A percentile compares a stretch with the other conserved stretches of the same genome.
These are phyloP conservation scores for Zygosaccharomyces siamensis DNA, from an alignment of 805 yeast species.

Conservation along the genomic window DNA sequence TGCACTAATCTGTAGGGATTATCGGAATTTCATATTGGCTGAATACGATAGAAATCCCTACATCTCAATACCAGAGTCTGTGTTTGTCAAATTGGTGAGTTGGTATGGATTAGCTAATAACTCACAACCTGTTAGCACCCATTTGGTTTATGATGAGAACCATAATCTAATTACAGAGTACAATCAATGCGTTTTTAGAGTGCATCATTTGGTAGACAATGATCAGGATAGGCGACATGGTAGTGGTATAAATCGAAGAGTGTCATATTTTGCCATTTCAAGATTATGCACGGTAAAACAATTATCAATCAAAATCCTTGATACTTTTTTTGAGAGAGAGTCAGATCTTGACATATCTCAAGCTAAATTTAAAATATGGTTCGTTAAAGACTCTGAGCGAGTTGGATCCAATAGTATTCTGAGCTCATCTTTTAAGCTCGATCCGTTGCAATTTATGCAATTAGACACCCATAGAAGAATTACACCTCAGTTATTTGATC, in stretches of 20 bases:
- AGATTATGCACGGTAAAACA: conserved; percentile 31
- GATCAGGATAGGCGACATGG: conserved; percentile 10
- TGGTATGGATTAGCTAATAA: conserved; percentile 52
- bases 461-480: conserved; percentile 24
- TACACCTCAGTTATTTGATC: conserved; percentile 16
- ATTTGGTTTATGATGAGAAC: conserved; percentile 30
- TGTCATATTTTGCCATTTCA: conserved; percentile 35
- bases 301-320: conserved; percentile 19
- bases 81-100: conserved; percentile 41
- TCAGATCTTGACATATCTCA: conserved; percentile 13
- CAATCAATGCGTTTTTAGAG: conserved; percentile 35
- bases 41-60: conserved; percentile 31
- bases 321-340: conserved; percentile 24
- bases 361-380: conserved; percentile 26
- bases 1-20: conserved; percentile 39
- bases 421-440: conserved; percentile 19
- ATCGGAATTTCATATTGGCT: conserved; percentile 40
- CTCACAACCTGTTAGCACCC: conserved; percentile 38
- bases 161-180: conserved; percentile 32
- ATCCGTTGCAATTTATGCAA: conserved; percentile 30
- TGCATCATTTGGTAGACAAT: conserved; percentile 33
- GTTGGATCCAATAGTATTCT: conserved; percentile 8
- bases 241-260: conserved; percentile 12
- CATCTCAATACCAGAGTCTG: conserved; percentile 39
- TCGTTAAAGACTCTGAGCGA: conserved; percentile 14